Evolutionary conservation across 2,329 filamentous ascomycete genomes (phyloP).

Genomic region (Purpureocillium lavendulum): DNA sequence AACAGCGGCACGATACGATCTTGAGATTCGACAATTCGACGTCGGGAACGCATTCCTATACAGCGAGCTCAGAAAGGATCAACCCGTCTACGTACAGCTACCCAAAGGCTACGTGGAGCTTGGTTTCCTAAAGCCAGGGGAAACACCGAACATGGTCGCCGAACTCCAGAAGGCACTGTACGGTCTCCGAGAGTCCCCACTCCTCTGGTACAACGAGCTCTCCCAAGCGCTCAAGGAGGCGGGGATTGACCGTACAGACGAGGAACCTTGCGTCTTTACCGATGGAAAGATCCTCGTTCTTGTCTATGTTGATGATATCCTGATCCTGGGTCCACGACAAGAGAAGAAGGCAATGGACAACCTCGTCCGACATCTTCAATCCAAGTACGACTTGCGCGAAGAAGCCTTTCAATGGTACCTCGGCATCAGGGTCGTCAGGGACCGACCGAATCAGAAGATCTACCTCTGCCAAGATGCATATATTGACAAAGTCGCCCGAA

Average conservation of each 20-base stretch:
- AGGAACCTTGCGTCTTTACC: neutral
- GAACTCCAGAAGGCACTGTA: neutral
- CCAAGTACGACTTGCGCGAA: neutral
- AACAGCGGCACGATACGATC: too few species aligned
- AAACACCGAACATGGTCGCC: neutral
- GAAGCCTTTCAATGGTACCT: constrained; percentile 1
- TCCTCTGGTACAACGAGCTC: constrained; percentile 1
- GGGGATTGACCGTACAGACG: neutral
- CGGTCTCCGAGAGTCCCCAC: neutral
- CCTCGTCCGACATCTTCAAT: neutral
- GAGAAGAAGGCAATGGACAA: neutral
- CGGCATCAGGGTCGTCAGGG: constrained; percentile 1
- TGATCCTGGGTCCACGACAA: neutral
- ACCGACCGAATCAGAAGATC: neutral
- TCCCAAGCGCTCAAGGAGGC: neutral
- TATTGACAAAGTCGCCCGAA: too few species aligned
- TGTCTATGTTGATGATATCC: too few species aligned
- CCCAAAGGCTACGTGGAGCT: neutral
- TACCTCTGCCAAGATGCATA: neutral
- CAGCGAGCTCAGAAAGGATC: neutral
- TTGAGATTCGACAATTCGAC: too few species aligned
- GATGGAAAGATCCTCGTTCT: neutral
- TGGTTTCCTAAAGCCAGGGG: too few species aligned
- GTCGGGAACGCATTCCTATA: neutral
- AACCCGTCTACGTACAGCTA: neutral